These are phyloP conservation scores for Pelargonium cotyledonis DNA, from an alignment of 441 rosid species.

Conservation along the genomic window DNA sequence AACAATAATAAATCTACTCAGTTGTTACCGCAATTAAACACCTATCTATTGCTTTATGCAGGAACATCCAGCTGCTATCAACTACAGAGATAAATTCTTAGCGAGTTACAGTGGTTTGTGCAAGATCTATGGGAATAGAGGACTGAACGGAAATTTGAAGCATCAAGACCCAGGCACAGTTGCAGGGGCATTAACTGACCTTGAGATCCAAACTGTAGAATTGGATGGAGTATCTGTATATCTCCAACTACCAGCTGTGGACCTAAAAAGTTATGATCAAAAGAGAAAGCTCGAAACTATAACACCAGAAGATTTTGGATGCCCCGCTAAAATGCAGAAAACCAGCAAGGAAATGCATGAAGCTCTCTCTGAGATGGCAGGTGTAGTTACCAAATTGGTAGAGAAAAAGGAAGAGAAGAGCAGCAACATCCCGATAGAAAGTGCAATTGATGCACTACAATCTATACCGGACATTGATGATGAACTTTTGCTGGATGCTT, in stretches of 20 bases:
- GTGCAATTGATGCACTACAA: constrained; percentile 56
- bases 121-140: constrained; percentile 42
- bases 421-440: constrained; percentile 30
- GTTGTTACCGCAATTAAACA: background rate
- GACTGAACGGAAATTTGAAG: constrained; percentile 23
- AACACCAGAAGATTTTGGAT: constrained; percentile 16
- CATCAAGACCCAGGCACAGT: constrained; percentile 17
- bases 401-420: constrained; percentile 24
- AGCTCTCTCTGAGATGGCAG: constrained; percentile 23
- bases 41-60: constrained; percentile 28
- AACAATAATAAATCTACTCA: background rate
- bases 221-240: constrained; percentile 26
- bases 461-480: constrained; percentile 66
- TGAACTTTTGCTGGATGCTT: constrained; percentile 71
- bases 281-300: constrained; percentile 35
- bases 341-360: constrained; percentile 31
- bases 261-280: constrained; percentile 27
- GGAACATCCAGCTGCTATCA: constrained; percentile 56
- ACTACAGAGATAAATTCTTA: constrained; percentile 42
- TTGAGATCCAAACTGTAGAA: constrained; percentile 26
- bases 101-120: constrained; percentile 40
- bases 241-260: constrained; percentile 19
- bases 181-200: constrained; percentile 26
- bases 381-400: constrained; percentile 14
- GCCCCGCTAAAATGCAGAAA: constrained; percentile 40